These are phyloP conservation scores for Cryphonectria japonica DNA, from an alignment of 2,329 filamentous ascomycete genomes.

Conservation along the genomic window DNA sequence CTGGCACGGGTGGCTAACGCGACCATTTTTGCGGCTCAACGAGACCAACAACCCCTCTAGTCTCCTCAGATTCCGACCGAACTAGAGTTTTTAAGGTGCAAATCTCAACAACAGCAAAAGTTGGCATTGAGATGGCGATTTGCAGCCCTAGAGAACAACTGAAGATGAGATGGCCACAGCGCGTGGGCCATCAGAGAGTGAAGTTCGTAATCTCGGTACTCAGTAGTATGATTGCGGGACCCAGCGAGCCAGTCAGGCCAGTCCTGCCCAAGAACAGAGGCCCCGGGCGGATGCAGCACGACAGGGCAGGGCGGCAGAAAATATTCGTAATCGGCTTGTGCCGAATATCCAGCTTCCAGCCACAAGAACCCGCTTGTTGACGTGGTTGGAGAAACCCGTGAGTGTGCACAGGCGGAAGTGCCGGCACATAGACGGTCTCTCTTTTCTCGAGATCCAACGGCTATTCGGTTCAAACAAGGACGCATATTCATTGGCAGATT, in stretches of 20 bases:
- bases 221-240: constrained; percentile 28
- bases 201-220: constrained; percentile 28
- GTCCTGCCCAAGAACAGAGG: constrained; percentile 9
- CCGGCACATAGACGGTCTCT: background rate
- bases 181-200: background rate
- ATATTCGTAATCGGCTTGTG: constrained; percentile 24
- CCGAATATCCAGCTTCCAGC: constrained; percentile 12
- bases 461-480: background rate
- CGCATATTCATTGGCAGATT: background rate
- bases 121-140: background rate
- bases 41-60: constrained; percentile 5
- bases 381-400: constrained; percentile 3
- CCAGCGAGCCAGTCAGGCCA: constrained; percentile 11
- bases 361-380: background rate
- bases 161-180: background rate
- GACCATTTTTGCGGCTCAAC: constrained; percentile 1
- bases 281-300: background rate
- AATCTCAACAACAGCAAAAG: background rate
- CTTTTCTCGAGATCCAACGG: background rate
- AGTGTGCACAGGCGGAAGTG: background rate
- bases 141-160: background rate
- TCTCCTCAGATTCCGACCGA: background rate
- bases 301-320: constrained; percentile 10
- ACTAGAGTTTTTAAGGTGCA: background rate
- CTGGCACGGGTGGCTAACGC: constrained; percentile 2